Base-by-base conservation (phyloP, 768 basidiomycete genomes). In the Exsudoporus frostii region DNA sequence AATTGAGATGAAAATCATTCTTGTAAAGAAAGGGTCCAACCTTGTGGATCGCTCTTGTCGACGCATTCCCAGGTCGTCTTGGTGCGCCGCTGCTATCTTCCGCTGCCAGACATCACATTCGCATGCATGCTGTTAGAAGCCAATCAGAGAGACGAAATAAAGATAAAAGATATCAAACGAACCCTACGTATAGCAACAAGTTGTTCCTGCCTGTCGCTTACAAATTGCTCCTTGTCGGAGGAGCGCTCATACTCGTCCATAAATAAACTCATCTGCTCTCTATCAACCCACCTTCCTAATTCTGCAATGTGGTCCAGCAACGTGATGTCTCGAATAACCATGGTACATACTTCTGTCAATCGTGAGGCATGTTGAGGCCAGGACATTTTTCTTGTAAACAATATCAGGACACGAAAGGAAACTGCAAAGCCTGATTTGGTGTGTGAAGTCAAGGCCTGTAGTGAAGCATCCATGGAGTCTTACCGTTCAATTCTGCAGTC, bases 201-300 rank as follows among this genome's bases (percentile, higher is more conserved):
- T 3, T n/a, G 22, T 15, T 27, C 13, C 22, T 20, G 17, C 20
- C 8, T 51, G 25, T 49, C 45, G 2, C n/a, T 3, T 19, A 62
- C 9, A n/a, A 58, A 32, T 14, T 52, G 40, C 2, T n/a, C 0
- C 29, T 54, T 54, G n/a, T 58, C 22, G 8, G 37, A 11, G 17
- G 50, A 34, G 14, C 10, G 37, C 1, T 32, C 4, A 20, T 62
- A 55, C 15, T 54, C 47, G 7, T 34, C 5, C 39, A 54, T 49
- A 4, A 61, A 62, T 6, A 15, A 40, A 4, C 50, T 37, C 53
- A 62, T 20, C 38, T 62, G 60, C 14, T 47, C 47, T 15, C 8
- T 51, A 34, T 61, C 60, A 19, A 54, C 36, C 32, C 49, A 57
- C 2, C 13, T 3, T 7, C 20, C 27, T 5, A 13, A 9, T 22